Conservation (phyloP, 1,284 basidiomycete genomes). For the Grifola frondosa region DNA sequence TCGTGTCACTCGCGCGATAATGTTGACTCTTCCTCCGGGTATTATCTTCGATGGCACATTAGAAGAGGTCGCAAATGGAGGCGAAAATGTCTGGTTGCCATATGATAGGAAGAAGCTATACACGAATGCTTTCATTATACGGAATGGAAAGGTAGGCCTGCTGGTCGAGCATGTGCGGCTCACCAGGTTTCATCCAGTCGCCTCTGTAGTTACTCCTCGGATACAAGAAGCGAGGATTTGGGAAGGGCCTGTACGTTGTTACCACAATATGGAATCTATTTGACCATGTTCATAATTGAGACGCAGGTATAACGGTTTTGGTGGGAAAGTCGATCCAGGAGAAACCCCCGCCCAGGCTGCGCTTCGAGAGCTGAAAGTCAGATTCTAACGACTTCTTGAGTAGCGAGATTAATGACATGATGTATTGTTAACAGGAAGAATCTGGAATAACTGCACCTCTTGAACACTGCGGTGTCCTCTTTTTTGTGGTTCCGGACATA, state of each 20-base stretch:
- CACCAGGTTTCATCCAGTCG: background rate
- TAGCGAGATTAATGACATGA: background rate
- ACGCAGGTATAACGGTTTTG: conserved; percentile 69
- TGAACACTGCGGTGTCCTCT: conserved; percentile 54
- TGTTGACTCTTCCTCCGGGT: conserved; percentile 32
- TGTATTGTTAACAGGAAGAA: conserved; percentile 59
- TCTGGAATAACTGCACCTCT: conserved; percentile 66
- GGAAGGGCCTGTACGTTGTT: conserved; percentile 50
- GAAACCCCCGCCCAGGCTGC: conserved; percentile 65
- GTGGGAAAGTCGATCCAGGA: conserved; percentile 67
- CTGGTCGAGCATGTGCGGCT: background rate
- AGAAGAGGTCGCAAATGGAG: conserved; percentile 33
- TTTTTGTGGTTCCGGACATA: conserved; percentile 53
- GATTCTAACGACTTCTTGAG: background rate
- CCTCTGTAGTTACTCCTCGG: conserved; percentile 54
- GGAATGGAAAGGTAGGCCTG: conserved; percentile 8
- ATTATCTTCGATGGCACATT: conserved; percentile 31
- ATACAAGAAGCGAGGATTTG: conserved; percentile 72
- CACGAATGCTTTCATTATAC: conserved; percentile 57
- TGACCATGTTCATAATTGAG: background rate
- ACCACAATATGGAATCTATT: background rate
- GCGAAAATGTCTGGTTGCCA: conserved; percentile 40
- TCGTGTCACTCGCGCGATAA: background rate
- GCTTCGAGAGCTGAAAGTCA: conserved; percentile 60
- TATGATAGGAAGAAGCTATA: conserved; percentile 45